These are phyloP conservation scores for carrot (Daucus carota) DNA, from an alignment of 129 eudicot genomes.

Conservation along the genomic window DH1_v3.0 NC_030384.2:43410501-43411000, in stretches of 20 bases:
- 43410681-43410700: conserved; percentile 65
- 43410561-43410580: no score
- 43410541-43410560: no score
- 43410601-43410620: no score
- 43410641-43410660: neutral
- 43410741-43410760: conserved; percentile 68
- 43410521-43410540: neutral
- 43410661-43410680: neutral
- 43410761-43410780: conserved; percentile 84
- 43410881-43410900: conserved; percentile 63
- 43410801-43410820: conserved; percentile 49
- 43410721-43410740: conserved; percentile 56
- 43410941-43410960: conserved; percentile 19
- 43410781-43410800: conserved; percentile 92
- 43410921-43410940: conserved; percentile 39
- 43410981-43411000: conserved; percentile 50
- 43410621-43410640: no score
- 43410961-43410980: conserved; percentile 89
- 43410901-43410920: conserved; percentile 52
- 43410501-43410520: neutral
- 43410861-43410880: conserved; percentile 99
- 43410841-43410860: conserved; percentile 87
- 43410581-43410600: no score
- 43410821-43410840: conserved; percentile 42
- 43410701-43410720: conserved; percentile 66